Percentiles rank a stretch among this genome's conserved stretches.
These are phyloP conservation scores for Fusarium torulosum DNA, from an alignment of 2,329 filamentous ascomycete species.

Conservation along the genomic window DNA sequence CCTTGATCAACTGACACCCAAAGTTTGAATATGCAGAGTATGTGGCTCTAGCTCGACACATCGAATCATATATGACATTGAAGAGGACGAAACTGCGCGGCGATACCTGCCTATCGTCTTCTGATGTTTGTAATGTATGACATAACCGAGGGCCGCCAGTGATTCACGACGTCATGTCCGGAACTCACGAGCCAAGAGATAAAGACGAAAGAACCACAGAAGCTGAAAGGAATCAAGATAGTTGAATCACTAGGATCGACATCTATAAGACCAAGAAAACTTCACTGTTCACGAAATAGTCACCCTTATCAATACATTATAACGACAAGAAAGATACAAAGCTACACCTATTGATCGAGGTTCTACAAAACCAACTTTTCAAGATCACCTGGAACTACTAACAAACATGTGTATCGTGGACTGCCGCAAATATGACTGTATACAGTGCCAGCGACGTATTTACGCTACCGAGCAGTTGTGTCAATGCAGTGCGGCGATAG, in stretches of 20 bases:
- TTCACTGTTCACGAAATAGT: too few relatives aligned
- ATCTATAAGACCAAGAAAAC: neutral
- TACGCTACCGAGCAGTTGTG: slow-evolving; percentile 11
- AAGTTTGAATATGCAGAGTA: neutral
- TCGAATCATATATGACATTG: neutral
- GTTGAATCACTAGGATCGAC: neutral
- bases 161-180: slow-evolving; percentile 15
- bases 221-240: neutral
- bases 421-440: slow-evolving; percentile 34
- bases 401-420: slow-evolving; percentile 22
- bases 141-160: neutral
- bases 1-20: neutral
- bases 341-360: neutral
- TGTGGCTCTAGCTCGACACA: neutral
- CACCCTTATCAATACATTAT: neutral
- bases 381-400: neutral
- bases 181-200: neutral
- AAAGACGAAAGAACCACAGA: neutral
- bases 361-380: neutral
- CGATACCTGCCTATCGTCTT: neutral
- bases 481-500: slow-evolving; percentile 4
- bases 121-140: neutral
- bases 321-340: neutral
- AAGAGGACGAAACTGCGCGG: neutral
- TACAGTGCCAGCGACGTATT: slow-evolving; percentile 29